phyloP scores from a whole-genome alignment of 371 early-diverging fungal genomes.

The Coemansia sp. region DNA sequence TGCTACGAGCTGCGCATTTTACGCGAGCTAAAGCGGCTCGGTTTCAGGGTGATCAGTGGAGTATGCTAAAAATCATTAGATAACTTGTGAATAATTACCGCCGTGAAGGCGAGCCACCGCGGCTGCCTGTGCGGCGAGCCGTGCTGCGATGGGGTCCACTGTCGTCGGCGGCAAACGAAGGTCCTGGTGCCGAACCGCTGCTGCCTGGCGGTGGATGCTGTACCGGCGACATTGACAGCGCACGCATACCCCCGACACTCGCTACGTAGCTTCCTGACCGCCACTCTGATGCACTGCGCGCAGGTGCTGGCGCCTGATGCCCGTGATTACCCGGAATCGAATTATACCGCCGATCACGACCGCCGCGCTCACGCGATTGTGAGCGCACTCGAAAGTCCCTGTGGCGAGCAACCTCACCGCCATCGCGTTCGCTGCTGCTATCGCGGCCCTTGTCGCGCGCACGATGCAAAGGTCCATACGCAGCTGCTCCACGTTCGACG shows the following conservation, averaged over 20 bases:
- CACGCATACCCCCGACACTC: conserved; percentile 13
- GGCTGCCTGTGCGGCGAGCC: conserved; percentile 29
- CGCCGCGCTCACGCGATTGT: conserved; percentile 40
- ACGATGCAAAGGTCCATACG: conserved; percentile 13
- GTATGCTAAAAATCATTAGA: neutral
- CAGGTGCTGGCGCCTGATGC: conserved; percentile 8
- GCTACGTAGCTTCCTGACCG: conserved; percentile 10
- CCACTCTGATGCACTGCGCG: conserved; percentile 24
- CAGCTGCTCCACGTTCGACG: conserved; percentile 43
- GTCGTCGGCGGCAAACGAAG: conserved; percentile 8
- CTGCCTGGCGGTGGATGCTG: conserved; percentile 14
- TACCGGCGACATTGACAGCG: conserved; percentile 32
- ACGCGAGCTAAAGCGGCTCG: neutral
- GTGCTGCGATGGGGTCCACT: conserved; percentile 7
- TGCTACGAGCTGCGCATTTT: neutral
- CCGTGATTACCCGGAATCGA: conserved; percentile 13
- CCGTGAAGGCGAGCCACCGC: conserved; percentile 36
- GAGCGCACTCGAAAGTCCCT: conserved; percentile 32
- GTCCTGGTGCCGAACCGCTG: conserved; percentile 1
- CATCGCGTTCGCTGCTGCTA: conserved; percentile 34
- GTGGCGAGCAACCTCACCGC: conserved; percentile 24
- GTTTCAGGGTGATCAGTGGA: no score
- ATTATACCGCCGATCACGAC: conserved; percentile 31
- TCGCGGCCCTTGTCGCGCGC: conserved; percentile 14
- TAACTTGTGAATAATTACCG: conserved; percentile 1